Conservation (phyloP, 108 stramenopile species). For the Schizochytrium sp. region DNA sequence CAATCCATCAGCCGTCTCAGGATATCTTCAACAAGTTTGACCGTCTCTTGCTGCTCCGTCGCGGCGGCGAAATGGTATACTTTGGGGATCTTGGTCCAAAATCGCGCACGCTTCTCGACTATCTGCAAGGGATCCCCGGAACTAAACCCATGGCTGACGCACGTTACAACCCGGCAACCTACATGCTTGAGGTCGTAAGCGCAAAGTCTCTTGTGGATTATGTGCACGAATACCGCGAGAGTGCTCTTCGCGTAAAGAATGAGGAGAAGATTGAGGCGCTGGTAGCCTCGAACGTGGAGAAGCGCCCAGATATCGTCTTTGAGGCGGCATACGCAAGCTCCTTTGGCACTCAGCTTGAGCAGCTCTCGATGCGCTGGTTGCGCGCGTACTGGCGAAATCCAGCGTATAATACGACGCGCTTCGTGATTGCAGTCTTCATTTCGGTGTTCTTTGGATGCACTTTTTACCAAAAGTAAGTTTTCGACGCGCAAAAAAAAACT, state of each 20-base stretch:
- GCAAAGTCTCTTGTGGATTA: conserved; percentile 9
- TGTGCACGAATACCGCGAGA: not conserved
- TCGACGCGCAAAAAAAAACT: too few species aligned
- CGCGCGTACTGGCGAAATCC: not conserved
- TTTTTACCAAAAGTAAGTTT: not conserved
- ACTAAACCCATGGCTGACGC: not conserved
- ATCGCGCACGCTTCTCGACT: conserved; percentile 46
- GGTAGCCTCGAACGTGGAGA: not conserved
- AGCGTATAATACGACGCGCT: not conserved
- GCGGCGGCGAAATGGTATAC: conserved; percentile 32
- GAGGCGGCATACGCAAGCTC: not conserved
- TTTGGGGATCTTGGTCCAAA: conserved; percentile 51
- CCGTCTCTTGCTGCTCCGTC: conserved; percentile 24
- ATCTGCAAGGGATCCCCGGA: conserved; percentile 44
- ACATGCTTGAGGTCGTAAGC: conserved; percentile 66
- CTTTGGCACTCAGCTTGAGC: not conserved
- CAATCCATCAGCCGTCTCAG: conserved; percentile 35
- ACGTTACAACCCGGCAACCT: conserved; percentile 60
- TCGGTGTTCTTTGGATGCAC: not conserved
- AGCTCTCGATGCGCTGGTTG: not conserved
- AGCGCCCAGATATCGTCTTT: not conserved
- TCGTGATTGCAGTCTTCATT: not conserved
- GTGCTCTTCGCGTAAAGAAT: not conserved
- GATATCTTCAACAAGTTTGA: conserved; percentile 27
- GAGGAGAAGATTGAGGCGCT: not conserved